These are phyloP conservation scores for Pseudogymnoascus verrucosus DNA, from an alignment of 2,329 filamentous ascomycete species.

Conservation along the genomic window DNA sequence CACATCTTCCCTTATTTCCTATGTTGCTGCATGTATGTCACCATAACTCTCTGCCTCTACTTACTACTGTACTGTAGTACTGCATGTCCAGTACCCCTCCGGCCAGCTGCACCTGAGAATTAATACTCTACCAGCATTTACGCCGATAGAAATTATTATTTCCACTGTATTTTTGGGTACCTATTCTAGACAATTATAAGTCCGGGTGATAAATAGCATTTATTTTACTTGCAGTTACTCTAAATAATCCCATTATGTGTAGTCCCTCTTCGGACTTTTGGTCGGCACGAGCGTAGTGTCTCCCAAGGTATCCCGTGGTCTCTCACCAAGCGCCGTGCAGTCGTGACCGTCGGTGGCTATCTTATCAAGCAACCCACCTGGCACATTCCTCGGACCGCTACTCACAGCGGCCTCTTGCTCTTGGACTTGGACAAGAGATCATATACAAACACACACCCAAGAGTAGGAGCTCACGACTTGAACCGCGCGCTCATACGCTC, in stretches of 20 bases:
- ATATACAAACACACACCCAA: neutral
- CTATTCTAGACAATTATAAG: neutral
- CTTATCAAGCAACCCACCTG: conserved; percentile 1
- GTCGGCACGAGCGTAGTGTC: conserved; percentile 1
- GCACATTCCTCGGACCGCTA: neutral
- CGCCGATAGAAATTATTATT: neutral
- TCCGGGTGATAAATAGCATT: neutral
- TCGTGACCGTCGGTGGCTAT: neutral
- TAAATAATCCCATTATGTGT: neutral
- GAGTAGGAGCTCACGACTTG: neutral
- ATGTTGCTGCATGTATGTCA: neutral
- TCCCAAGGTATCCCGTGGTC: conserved; percentile 6
- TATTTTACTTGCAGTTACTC: neutral
- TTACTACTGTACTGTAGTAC: neutral
- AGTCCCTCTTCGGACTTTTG: neutral
- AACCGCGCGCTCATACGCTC: conserved; percentile 6
- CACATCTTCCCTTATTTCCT: neutral
- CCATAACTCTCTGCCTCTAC: neutral
- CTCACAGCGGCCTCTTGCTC: neutral
- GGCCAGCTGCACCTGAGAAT: neutral
- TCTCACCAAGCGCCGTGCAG: neutral
- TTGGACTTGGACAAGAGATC: neutral
- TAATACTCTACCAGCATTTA: neutral
- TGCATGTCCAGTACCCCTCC: neutral
- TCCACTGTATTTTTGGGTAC: neutral